Conservation (phyloP, 352 stramenopile genomes). For the Pythium dissotocum region DNA sequence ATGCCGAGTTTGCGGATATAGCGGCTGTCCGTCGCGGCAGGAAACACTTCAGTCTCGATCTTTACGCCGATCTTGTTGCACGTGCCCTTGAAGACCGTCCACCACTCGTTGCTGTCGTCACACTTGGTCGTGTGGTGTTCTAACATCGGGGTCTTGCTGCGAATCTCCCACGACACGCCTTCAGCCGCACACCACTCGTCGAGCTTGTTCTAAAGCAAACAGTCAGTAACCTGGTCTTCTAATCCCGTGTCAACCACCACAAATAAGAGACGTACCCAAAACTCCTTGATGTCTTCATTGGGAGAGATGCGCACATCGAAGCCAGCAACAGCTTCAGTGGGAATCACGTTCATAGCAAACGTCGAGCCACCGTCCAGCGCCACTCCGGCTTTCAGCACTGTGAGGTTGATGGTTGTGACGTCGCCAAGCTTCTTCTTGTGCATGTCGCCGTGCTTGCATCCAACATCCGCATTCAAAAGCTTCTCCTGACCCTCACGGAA, state of each 20-base stretch:
- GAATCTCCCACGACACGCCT: conserved; percentile 86
- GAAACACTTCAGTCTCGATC: conserved; percentile 92
- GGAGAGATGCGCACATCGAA: conserved; percentile 96
- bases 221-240: no score
- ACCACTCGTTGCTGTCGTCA: conserved; percentile 56
- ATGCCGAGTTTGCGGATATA: conserved; percentile 92
- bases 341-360: conserved; percentile 94
- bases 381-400: conserved; percentile 91
- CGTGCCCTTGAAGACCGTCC: conserved; percentile 52
- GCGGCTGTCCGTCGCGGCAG: conserved; percentile 92
- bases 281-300: conserved; percentile 78
- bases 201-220: conserved; percentile 79
- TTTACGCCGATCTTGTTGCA: conserved; percentile 53
- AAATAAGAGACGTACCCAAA: no score
- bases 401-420: conserved; percentile 96
- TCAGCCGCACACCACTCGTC: conserved; percentile 90
- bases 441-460: conserved; percentile 92
- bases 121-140: conserved; percentile 68
- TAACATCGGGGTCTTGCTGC: conserved; percentile 38
- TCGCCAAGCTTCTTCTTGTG: conserved; percentile 95
- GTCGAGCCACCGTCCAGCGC: conserved; percentile 73
- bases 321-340: conserved; percentile 86
- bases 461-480: conserved; percentile 60
- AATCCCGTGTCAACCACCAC: no score
- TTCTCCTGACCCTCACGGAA: conserved; percentile 40